Evolutionary conservation across 352 stramenopile species (phyloP), one percentile per base, ranked within the genome.

Genomic region (Elongisporangium prolatum): DNA sequence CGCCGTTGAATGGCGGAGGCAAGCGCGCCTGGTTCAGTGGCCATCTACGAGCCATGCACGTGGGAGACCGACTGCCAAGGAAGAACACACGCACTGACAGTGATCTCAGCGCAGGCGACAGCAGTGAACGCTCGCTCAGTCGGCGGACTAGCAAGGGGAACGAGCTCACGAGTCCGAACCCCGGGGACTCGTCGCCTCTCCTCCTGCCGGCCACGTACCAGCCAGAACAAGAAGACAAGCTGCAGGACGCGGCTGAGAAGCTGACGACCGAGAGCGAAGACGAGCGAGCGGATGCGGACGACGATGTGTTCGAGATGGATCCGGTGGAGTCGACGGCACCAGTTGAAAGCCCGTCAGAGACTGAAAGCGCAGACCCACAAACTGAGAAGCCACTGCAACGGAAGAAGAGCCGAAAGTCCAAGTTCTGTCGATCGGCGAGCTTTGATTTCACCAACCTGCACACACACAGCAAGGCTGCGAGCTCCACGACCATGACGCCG

Each of bases 11-110:
- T 64, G 34, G 57, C 9, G 28, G 28, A 8, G 28, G 28, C 28
- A 76, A 56, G 44, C 72, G 72, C 17, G 61, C 72, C 13, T 92
- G 82, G 82, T 90, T 89, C 55, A 86, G 78, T 53, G 76, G 77
- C 0, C 79, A 92, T 55, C 68, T 91, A 21, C 68, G 74, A 21
- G 82, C 82, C 7, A 89, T 91, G 63, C 82, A 91, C 57, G 74
- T 91, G 9, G 68, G 61, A 25, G 82, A 91, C 52, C 71, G 80
- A 28, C 59, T 82, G 10, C 74, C 78, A 6, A 67, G 78, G 13
- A 86, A 86, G 25, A 75, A 80, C 37, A 86, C 79, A 25, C 65
- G 50, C 11, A 72, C 54, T 0, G 72, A 80, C 38, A 49, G 48
- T 8, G 63, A 69, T 7, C n/a, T 61, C 13, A 28, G 34, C 48